Evolutionary conservation across 768 basidiomycete genomes (phyloP), one percentile per base, ranked within the genome.

Genomic region (Rhodosporidiobolus odoratus): DNA sequence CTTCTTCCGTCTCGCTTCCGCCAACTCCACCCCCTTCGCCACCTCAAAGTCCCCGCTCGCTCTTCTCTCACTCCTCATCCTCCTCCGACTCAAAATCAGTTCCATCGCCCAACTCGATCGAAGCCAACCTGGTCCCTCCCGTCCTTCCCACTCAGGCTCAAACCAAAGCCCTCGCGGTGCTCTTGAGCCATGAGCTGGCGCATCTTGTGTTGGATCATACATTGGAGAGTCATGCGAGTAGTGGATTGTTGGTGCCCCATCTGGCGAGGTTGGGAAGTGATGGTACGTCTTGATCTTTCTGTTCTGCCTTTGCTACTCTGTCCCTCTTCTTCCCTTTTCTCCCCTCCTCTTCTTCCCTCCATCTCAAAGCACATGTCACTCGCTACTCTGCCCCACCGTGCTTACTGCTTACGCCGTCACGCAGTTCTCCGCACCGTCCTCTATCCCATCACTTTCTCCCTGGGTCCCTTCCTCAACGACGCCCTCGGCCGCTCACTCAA

Each of bases 401-500:
- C n/a, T n/a, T 8, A 8, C 48, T n/a, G 21, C 21, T 50, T 32
- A 12, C 27, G 21, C 61, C 34, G 16, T 13, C 37, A 1, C 32
- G 25, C 58, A 73, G 76, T 76, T 60, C 34, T 75, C 32, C 70
- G 76, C 9, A 74, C 75, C n/a, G 38, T 75, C 56, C 50, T 74
- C 10, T 77, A 74, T 64, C 75, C 75, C 23, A 19, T 76, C 68
- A 82, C 81, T 1, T 74, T 79, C 35, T 60, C 82, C 52, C 76
- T 97, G 65, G 94, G 95, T 0, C 95, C 95, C 2, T 96, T 97
- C 78, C 86, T 97, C 68, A 94, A 95, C 77, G 95, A 99, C 75
- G 93, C 91, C 4, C 84, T 98, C 34, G 91, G 88, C 0, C 86
- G 89, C 61, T 75, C 92, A 62, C 88, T 91, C 34, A 88, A 87